Conservation (phyloP, 108 stramenopile species). For the Nitzschia palea region DNA sequence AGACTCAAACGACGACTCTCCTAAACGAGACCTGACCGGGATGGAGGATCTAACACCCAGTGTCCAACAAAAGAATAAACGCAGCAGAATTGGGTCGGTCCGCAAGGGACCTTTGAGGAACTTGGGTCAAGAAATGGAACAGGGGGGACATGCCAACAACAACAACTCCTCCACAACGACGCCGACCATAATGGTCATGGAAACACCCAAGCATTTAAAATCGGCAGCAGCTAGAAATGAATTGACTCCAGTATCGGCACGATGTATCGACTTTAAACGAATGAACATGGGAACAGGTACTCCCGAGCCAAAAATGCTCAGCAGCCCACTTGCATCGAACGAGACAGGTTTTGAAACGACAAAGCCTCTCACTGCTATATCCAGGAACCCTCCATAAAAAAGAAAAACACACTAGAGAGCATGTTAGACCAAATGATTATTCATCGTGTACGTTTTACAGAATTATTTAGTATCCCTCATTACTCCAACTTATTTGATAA, state of each 20-base stretch:
- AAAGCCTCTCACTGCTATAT: too few relatives aligned
- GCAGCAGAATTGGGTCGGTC: conserved; percentile 32
- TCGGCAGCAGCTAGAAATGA: background rate
- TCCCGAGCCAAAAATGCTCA: background rate
- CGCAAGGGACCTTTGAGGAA: conserved; percentile 7
- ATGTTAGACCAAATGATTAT: too few relatives aligned
- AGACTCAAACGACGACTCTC: conserved; percentile 8
- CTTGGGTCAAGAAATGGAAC: conserved; percentile 10
- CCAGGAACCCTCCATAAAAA: too few relatives aligned
- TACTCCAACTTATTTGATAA: conserved; percentile 59
- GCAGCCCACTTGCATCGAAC: background rate
- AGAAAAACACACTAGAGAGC: too few relatives aligned
- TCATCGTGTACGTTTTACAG: too few relatives aligned
- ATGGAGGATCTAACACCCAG: conserved; percentile 24
- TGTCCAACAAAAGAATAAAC: conserved; percentile 20
- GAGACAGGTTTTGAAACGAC: background rate
- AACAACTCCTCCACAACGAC: too few relatives aligned
- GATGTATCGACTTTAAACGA: conserved; percentile 45
- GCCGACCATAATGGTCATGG: background rate
- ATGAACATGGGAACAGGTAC: conserved; percentile 13
- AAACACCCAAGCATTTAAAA: background rate
- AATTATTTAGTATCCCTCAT: conserved; percentile 80
- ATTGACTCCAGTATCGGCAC: conserved; percentile 44
- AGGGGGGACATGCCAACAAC: too few relatives aligned
- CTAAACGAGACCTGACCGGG: conserved; percentile 16